Evolutionary conservation across 352 stramenopile species (phyloP).

Genomic region (Phytophthora palmivora): DNA sequence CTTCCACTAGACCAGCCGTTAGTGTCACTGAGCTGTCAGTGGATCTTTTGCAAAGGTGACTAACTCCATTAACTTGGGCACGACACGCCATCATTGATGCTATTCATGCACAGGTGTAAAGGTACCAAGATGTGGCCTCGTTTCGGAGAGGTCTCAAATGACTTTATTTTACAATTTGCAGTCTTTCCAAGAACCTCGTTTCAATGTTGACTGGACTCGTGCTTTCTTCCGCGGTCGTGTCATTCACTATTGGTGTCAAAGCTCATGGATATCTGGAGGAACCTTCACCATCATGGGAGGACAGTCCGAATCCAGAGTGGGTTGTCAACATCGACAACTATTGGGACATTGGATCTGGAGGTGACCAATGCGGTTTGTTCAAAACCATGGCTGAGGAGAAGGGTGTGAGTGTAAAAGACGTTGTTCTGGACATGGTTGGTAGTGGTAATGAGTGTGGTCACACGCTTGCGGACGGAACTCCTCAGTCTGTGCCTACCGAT

Average conservation of each 20-base stretch:
- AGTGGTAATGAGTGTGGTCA: slow-evolving; percentile 29
- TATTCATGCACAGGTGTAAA: neutral
- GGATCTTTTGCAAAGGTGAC: no score
- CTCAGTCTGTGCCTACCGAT: slow-evolving; percentile 36
- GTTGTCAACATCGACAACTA: slow-evolving; percentile 26
- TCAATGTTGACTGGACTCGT: slow-evolving; percentile 15
- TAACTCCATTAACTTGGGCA: neutral
- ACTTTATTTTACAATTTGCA: slow-evolving; percentile 13
- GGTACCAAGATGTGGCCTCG: neutral
- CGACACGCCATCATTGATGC: neutral
- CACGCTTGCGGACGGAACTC: slow-evolving; percentile 19
- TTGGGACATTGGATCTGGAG: slow-evolving; percentile 27
- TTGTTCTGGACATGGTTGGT: slow-evolving; percentile 27
- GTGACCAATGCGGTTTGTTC: no score
- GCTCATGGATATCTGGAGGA: slow-evolving; percentile 32
- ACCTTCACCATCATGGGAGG: slow-evolving; percentile 18
- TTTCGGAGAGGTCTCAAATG: neutral
- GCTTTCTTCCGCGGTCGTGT: slow-evolving; percentile 8
- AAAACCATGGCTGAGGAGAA: slow-evolving; percentile 26
- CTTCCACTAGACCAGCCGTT: neutral
- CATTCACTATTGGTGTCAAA: neutral
- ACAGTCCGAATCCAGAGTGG: slow-evolving; percentile 13
- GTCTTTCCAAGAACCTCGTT: neutral
- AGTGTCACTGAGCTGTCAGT: neutral
- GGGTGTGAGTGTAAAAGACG: slow-evolving; percentile 27